These are phyloP conservation scores for Penicillium palitans DNA, from an alignment of 2,329 filamentous ascomycete genomes.

Conservation along the genomic window DNA sequence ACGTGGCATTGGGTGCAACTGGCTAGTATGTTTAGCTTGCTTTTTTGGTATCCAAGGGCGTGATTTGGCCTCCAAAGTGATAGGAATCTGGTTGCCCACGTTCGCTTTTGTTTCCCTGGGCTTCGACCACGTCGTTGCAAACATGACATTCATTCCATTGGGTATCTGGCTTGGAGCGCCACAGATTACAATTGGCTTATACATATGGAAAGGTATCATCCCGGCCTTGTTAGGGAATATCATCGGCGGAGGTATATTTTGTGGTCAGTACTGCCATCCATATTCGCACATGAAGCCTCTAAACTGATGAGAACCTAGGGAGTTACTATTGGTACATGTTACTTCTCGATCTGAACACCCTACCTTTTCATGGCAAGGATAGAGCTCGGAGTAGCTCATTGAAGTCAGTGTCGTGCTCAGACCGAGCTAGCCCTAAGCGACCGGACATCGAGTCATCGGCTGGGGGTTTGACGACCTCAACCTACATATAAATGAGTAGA, in stretches of 20 bases:
- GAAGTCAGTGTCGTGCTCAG: background rate
- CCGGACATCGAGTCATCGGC: background rate
- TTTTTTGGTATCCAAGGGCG: slow-evolving; percentile 49
- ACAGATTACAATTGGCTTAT: slow-evolving; percentile 50
- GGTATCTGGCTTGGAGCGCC: slow-evolving; percentile 53
- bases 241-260: slow-evolving; percentile 55
- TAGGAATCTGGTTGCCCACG: slow-evolving; percentile 59
- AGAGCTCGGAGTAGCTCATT: background rate
- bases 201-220: slow-evolving; percentile 60
- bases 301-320: slow-evolving; percentile 11
- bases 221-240: slow-evolving; percentile 56
- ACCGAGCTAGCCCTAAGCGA: background rate
- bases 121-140: slow-evolving; percentile 59
- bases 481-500: background rate
- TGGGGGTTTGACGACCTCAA: background rate
- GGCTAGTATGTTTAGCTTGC: slow-evolving; percentile 58
- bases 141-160: slow-evolving; percentile 57
- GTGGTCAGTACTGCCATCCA: slow-evolving; percentile 35
- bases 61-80: slow-evolving; percentile 55
- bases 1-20: slow-evolving; percentile 57
- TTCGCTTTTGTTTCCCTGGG: slow-evolving; percentile 57
- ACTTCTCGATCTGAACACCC: slow-evolving; percentile 29
- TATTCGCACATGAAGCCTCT: background rate
- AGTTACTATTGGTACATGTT: slow-evolving; percentile 54
- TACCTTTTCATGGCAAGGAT: slow-evolving; percentile 18